A percentile compares a stretch with the other conserved stretches of the same genome.
These are phyloP conservation scores for Arabis hirsuta DNA, from an alignment of 345 rosid genomes.

Conservation along the genomic window DNA sequence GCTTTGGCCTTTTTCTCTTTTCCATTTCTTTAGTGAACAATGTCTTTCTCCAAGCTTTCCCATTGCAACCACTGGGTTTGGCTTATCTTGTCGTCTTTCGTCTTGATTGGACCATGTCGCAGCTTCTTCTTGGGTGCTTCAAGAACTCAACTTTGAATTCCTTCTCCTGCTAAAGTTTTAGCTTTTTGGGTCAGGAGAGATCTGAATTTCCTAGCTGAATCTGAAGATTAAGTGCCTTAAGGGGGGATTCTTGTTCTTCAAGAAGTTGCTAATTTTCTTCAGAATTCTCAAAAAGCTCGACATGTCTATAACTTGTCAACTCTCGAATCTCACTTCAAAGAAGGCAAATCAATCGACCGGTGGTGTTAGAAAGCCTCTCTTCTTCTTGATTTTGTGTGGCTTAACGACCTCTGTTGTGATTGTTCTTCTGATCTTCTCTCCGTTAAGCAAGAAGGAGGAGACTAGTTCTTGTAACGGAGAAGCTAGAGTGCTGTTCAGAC, in stretches of 20 bases:
- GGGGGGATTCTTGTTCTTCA: slow-evolving; percentile 19
- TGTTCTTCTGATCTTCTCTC: slow-evolving; percentile 48
- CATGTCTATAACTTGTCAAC: slow-evolving; percentile 63
- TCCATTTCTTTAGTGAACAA: slow-evolving; percentile 52
- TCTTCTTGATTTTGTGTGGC: slow-evolving; percentile 50
- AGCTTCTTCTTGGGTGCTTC: slow-evolving; percentile 29
- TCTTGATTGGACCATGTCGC: slow-evolving; percentile 47
- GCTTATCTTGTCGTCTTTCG: slow-evolving; percentile 52
- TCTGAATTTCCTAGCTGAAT: slow-evolving; percentile 39
- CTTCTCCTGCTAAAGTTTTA: slow-evolving; percentile 33
- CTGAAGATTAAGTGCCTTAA: slow-evolving; percentile 12
- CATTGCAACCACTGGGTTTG: slow-evolving; percentile 50
- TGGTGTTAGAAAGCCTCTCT: slow-evolving; percentile 45
- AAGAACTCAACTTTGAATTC: slow-evolving; percentile 26
- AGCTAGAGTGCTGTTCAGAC: slow-evolving; percentile 53
- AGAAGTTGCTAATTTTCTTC: slow-evolving; percentile 41
- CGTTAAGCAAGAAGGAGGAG: slow-evolving; percentile 40
- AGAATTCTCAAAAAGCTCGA: slow-evolving; percentile 27
- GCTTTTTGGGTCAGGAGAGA: slow-evolving; percentile 21
- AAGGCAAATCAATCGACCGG: slow-evolving; percentile 49
- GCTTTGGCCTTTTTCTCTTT: slow-evolving; percentile 43
- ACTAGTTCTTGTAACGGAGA: slow-evolving; percentile 51
- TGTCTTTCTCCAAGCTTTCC: slow-evolving; percentile 50
- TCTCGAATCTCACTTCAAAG: slow-evolving; percentile 54
- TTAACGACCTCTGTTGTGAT: slow-evolving; percentile 40